Evolutionary conservation across 2,329 filamentous ascomycete species (phyloP).

Genomic region (Sclerotinia nivalis): DNA sequence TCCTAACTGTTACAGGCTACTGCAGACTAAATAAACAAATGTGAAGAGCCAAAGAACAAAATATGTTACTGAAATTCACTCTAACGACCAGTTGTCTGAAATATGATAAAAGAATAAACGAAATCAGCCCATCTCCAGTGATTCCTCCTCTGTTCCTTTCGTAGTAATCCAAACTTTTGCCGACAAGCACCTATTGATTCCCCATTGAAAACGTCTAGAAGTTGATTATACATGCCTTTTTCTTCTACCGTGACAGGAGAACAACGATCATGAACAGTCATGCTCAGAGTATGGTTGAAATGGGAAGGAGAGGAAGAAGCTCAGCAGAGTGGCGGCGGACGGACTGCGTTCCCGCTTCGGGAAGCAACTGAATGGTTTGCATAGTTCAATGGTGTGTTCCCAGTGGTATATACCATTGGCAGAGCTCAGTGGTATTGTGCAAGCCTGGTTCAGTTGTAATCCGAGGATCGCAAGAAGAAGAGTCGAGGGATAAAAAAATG

Average conservation of each 20-base stretch:
- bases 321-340: fast-evolving
- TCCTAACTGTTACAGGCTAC: background rate
- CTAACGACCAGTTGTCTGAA: background rate
- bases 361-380: too few relatives aligned
- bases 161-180: background rate
- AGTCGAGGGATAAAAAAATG: too few relatives aligned
- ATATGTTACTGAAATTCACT: background rate
- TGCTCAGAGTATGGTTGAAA: background rate
- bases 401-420: background rate
- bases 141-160: background rate
- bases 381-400: background rate
- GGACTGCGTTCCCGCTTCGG: background rate
- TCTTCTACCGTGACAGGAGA: background rate
- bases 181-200: background rate
- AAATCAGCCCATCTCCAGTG: background rate
- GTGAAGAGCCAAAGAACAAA: background rate
- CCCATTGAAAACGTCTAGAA: background rate
- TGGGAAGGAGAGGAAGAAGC: too few relatives aligned
- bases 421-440: background rate
- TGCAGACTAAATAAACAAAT: background rate
- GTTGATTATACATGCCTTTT: background rate
- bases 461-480: background rate
- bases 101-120: background rate
- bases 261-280: too few relatives aligned
- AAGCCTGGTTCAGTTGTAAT: background rate